Percentiles rank a stretch among this genome's conserved stretches.
phyloP scores from a whole-genome alignment of 2,329 filamentous ascomycete species.

The Clathrospora elynae region DNA sequence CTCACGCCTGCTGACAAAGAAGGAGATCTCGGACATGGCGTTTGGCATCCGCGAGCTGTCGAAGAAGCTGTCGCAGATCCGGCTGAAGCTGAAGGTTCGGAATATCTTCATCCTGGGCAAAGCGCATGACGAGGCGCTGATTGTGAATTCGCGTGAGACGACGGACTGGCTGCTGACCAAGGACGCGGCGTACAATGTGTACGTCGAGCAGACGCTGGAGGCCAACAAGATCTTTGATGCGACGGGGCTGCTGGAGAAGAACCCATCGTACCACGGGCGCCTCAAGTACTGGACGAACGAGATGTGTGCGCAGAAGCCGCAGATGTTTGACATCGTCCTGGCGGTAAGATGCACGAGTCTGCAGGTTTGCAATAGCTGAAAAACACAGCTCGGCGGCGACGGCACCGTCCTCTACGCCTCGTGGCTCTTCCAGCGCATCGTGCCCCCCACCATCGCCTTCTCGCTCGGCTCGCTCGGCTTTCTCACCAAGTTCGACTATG shows the following conservation, averaged over 20 bases:
- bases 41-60: slow-evolving; percentile 92
- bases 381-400: slow-evolving; percentile 74
- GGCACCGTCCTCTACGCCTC: slow-evolving; percentile 96
- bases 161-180: slow-evolving; percentile 79
- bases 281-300: slow-evolving; percentile 83
- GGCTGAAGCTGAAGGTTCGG: slow-evolving; percentile 78
- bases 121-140: slow-evolving; percentile 80
- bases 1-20: slow-evolving; percentile 87
- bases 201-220: slow-evolving; percentile 77
- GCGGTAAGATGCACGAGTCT: slow-evolving; percentile 58
- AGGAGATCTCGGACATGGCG: slow-evolving; percentile 94
- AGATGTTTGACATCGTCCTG: slow-evolving; percentile 91
- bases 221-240: slow-evolving; percentile 75
- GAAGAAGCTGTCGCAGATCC: slow-evolving; percentile 81
- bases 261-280: slow-evolving; percentile 60
- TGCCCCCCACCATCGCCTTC: slow-evolving; percentile 92
- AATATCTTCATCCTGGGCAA: slow-evolving; percentile 90
- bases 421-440: slow-evolving; percentile 94
- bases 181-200: slow-evolving; percentile 76
- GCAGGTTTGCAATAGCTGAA: slow-evolving; percentile 3
- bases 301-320: slow-evolving; percentile 76
- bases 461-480: slow-evolving; percentile 91
- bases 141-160: slow-evolving; percentile 76
- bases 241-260: slow-evolving; percentile 68
- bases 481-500: slow-evolving; percentile 94